phyloP scores from a whole-genome alignment of 2,329 filamentous ascomycete genomes.

The Claviceps fusiformis region DNA sequence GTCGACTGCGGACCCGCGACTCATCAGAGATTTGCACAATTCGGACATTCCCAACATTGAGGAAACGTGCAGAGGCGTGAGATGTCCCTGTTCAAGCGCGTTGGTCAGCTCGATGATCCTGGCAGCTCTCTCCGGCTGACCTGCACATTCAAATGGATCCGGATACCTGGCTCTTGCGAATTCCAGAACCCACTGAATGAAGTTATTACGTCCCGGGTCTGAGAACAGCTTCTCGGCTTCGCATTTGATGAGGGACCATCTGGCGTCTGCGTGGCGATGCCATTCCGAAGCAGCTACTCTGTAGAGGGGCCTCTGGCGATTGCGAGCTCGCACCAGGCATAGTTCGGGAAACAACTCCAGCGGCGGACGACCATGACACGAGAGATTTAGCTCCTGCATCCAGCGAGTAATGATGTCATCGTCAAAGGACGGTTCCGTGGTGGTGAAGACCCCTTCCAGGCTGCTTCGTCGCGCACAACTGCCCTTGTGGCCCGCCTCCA shows the following conservation, averaged over 20 bases:
- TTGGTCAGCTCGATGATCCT: slow-evolving; percentile 17
- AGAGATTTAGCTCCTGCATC: slow-evolving; percentile 9
- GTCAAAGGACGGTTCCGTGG: background rate
- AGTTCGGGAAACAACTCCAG: slow-evolving; percentile 15
- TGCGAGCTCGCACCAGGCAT: slow-evolving; percentile 11
- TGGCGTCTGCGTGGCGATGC: slow-evolving; percentile 13
- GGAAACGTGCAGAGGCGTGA: slow-evolving; percentile 21
- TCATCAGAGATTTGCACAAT: slow-evolving; percentile 16
- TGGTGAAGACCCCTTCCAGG: background rate
- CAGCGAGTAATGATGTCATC: background rate
- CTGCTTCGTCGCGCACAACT: background rate
- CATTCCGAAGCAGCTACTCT: slow-evolving; percentile 16
- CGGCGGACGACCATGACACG: slow-evolving; percentile 14
- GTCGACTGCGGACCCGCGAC: slow-evolving; percentile 11
- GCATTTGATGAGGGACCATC: slow-evolving; percentile 16
- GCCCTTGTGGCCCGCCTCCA: background rate
- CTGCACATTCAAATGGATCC: slow-evolving; percentile 6
- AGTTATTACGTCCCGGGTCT: slow-evolving; percentile 14
- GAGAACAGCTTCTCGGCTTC: slow-evolving; percentile 18
- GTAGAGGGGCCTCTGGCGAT: slow-evolving; percentile 4
- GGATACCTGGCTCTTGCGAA: slow-evolving; percentile 19
- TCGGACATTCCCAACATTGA: slow-evolving; percentile 18
- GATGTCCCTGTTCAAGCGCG: slow-evolving; percentile 13
- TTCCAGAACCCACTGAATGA: slow-evolving; percentile 24
- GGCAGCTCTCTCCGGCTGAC: slow-evolving; percentile 8